phyloP scores from a whole-genome alignment of 1,139 yeast genomes.

The Diutina ranongensis region DNA sequence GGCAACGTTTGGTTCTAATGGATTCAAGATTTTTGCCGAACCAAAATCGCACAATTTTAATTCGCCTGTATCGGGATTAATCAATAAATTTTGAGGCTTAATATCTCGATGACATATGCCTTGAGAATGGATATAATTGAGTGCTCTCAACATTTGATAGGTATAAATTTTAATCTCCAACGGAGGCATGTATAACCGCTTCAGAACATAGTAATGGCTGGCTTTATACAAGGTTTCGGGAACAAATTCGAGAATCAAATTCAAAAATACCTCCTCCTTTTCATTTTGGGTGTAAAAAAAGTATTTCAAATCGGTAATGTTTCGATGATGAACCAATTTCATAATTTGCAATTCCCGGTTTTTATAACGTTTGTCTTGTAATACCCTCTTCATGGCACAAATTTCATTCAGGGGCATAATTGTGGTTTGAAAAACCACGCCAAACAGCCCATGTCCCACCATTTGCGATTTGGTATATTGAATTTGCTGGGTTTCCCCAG shows the following conservation, averaged over 20 bases:
- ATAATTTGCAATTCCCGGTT: slow-evolving; percentile 93
- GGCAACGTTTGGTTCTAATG: slow-evolving; percentile 87
- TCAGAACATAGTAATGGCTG: slow-evolving; percentile 67
- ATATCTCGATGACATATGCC: slow-evolving; percentile 97
- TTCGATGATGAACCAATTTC: slow-evolving; percentile 80
- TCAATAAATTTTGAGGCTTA: slow-evolving; percentile 87
- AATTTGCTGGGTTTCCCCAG: slow-evolving; percentile 50
- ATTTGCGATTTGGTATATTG: slow-evolving; percentile 68
- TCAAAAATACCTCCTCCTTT: slow-evolving; percentile 70
- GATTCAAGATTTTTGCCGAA: slow-evolving; percentile 88
- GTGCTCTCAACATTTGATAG: slow-evolving; percentile 82
- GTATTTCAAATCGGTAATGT: slow-evolving; percentile 80
- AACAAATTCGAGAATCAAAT: slow-evolving; percentile 79
- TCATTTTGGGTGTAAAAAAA: slow-evolving; percentile 80
- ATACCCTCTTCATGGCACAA: slow-evolving; percentile 89
- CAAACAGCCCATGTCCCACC: slow-evolving; percentile 97
- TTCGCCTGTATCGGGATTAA: slow-evolving; percentile 75
- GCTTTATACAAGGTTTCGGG: slow-evolving; percentile 95
- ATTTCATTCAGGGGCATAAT: slow-evolving; percentile 62
- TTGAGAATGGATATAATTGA: slow-evolving; percentile 80
- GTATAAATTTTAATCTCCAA: slow-evolving; percentile 84
- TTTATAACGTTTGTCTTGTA: slow-evolving; percentile 91
- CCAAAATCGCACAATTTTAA: slow-evolving; percentile 95
- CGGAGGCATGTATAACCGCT: slow-evolving; percentile 75
- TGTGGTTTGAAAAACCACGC: slow-evolving; percentile 85